phyloP scores from a whole-genome alignment of 176 grass and related monocot species.

The Phoenix dactylifera region DNA sequence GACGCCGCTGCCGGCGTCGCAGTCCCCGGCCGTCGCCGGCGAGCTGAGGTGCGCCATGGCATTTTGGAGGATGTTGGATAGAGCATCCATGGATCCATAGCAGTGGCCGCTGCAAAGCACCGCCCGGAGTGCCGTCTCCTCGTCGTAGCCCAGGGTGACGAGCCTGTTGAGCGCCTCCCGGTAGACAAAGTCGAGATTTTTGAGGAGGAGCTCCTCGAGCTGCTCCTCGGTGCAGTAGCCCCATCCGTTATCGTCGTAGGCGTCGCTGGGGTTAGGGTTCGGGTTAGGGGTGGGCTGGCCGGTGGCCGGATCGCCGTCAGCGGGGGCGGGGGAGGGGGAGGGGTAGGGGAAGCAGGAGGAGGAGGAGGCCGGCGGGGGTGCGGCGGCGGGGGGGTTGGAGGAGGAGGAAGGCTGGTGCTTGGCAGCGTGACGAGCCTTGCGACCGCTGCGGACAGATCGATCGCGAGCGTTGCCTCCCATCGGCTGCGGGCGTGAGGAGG shows the following conservation, averaged over 20 bases:
- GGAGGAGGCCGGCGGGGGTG: not conserved
- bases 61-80: slow-evolving; percentile 78
- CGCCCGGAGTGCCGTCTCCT: slow-evolving; percentile 63
- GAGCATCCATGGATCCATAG: slow-evolving; percentile 49
- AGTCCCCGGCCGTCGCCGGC: slow-evolving; percentile 11
- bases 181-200: slow-evolving; percentile 69
- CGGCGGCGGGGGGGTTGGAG: too few species aligned
- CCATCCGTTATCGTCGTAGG: slow-evolving; percentile 30
- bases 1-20: not conserved
- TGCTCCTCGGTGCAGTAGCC: slow-evolving; percentile 48
- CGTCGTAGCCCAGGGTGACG: slow-evolving; percentile 40
- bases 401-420: too few species aligned
- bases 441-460: too few species aligned
- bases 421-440: too few species aligned
- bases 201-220: slow-evolving; percentile 69
- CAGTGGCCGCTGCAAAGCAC: slow-evolving; percentile 73
- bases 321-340: not conserved
- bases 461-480: too few species aligned
- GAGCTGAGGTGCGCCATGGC: slow-evolving; percentile 47
- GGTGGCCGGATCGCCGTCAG: not conserved
- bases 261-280: not conserved
- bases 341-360: not conserved
- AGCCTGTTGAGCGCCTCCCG: slow-evolving; percentile 59
- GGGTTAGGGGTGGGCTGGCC: not conserved
- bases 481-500: too few species aligned